These are phyloP conservation scores for Pseudohyphozyma bogoriensis DNA, from an alignment of 768 basidiomycete species.

Conservation along the genomic window DNA sequence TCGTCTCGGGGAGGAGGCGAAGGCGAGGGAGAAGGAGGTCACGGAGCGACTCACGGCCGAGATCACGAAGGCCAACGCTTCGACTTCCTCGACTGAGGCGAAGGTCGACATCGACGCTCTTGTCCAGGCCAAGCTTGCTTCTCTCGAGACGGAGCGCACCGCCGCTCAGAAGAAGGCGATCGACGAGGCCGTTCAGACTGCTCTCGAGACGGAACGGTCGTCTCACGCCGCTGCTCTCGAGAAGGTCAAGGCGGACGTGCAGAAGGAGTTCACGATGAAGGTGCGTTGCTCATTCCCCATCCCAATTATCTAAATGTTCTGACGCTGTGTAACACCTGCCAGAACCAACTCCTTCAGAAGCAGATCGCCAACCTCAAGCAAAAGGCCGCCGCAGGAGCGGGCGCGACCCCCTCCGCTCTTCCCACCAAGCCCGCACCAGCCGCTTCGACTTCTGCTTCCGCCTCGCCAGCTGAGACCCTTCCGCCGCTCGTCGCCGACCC, in stretches of 20 bases:
- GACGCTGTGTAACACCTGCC: too few relatives aligned
- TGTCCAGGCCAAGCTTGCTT: conserved; percentile 53
- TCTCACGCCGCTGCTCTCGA: conserved; percentile 17
- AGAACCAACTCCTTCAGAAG: conserved; percentile 19
- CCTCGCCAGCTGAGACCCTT: background rate
- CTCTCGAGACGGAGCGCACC: conserved; percentile 37
- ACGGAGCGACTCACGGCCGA: conserved; percentile 25
- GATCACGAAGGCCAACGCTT: conserved; percentile 15
- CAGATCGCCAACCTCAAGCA: conserved; percentile 27
- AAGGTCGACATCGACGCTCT: conserved; percentile 33
- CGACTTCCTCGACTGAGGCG: too few relatives aligned
- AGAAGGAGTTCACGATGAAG: conserved; percentile 22
- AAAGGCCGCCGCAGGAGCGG: conserved; percentile 9
- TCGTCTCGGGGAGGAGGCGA: conserved; percentile 38
- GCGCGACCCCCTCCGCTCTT: too few relatives aligned
- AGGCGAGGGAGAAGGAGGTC: conserved; percentile 40
- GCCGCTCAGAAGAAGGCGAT: conserved; percentile 29
- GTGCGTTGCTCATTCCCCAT: too few relatives aligned
- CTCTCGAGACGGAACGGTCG: conserved; percentile 19
- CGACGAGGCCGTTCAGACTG: conserved; percentile 31
- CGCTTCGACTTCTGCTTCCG: background rate
- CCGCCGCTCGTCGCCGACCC: background rate
- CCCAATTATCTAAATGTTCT: too few relatives aligned
- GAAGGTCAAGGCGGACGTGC: conserved; percentile 22
- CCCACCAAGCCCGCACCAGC: conserved; percentile 29